Evolutionary conservation across 768 basidiomycete genomes (phyloP).

Genomic region (Trametes villosa): DNA sequence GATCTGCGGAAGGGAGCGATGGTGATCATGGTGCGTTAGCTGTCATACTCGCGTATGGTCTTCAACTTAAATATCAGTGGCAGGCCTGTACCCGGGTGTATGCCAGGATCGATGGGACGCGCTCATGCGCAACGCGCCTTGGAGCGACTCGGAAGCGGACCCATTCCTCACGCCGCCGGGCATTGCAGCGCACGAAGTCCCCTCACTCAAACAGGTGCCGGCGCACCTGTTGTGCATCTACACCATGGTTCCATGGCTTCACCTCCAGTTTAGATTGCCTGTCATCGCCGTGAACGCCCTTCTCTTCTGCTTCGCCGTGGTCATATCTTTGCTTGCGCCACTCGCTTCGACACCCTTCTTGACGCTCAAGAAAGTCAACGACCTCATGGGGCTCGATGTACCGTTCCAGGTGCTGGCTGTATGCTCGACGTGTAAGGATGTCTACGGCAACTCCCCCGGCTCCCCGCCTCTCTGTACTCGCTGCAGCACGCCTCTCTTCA

Average conservation of each 20-base stretch:
- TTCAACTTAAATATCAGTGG: background rate
- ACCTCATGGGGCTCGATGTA: background rate
- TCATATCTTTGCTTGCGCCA: background rate
- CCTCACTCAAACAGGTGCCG: background rate
- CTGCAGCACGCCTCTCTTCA: background rate
- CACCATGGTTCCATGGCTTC: background rate
- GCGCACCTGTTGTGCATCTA: constrained; percentile 1
- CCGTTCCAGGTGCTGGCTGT: background rate
- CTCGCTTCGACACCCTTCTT: background rate
- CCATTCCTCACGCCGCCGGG: background rate
- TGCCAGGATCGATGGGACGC: background rate
- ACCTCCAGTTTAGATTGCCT: background rate
- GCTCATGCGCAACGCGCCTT: background rate
- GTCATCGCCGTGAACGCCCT: background rate
- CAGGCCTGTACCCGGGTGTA: background rate
- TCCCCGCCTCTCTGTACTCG: background rate
- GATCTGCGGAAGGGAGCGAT: background rate
- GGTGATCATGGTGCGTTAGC: background rate
- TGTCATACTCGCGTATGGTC: background rate
- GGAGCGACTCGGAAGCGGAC: background rate
- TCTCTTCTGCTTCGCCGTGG: background rate
- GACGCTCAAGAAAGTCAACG: background rate
- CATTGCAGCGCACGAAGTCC: background rate
- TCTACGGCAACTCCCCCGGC: background rate
- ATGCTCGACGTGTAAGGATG: background rate